phyloP scores from a whole-genome alignment of 139 green algal species.

The Volvox reticuliferus region DNA sequence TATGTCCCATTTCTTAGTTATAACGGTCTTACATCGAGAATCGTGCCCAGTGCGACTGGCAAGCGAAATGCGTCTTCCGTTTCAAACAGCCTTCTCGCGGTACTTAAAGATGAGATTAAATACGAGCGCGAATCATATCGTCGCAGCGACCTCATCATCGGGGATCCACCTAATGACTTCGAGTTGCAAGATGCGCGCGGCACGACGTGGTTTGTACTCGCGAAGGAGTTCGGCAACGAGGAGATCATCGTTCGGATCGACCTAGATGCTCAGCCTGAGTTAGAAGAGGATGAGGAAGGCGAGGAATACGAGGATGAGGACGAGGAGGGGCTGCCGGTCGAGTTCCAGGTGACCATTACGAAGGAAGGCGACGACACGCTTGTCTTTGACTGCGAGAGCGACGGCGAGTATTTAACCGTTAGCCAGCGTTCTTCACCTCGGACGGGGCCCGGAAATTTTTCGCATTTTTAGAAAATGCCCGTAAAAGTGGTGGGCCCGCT shows the following conservation, averaged over 20 bases:
- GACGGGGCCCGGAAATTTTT: too few species aligned
- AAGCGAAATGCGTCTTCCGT: constrained; percentile 30
- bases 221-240: constrained; percentile 52
- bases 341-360: constrained; percentile 67
- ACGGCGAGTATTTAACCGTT: constrained; percentile 75
- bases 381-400: constrained; percentile 75
- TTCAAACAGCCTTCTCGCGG: constrained; percentile 37
- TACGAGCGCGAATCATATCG: constrained; percentile 78
- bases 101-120: constrained; percentile 74
- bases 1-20: background rate
- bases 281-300: constrained; percentile 58
- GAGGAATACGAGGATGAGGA: constrained; percentile 60
- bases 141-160: constrained; percentile 61
- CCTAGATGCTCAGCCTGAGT: constrained; percentile 61
- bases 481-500: too few species aligned
- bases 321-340: constrained; percentile 56
- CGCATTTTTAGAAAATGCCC: too few species aligned
- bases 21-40: background rate
- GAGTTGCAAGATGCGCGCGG: constrained; percentile 60
- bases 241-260: constrained; percentile 78
- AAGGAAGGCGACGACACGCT: constrained; percentile 65
- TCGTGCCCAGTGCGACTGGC: background rate
- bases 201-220: constrained; percentile 61
- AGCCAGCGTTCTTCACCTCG: too few species aligned
- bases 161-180: constrained; percentile 56